These are phyloP conservation scores for Escallonia rubra DNA, from an alignment of 129 eudicot genomes.

Conservation along the genomic window DNA sequence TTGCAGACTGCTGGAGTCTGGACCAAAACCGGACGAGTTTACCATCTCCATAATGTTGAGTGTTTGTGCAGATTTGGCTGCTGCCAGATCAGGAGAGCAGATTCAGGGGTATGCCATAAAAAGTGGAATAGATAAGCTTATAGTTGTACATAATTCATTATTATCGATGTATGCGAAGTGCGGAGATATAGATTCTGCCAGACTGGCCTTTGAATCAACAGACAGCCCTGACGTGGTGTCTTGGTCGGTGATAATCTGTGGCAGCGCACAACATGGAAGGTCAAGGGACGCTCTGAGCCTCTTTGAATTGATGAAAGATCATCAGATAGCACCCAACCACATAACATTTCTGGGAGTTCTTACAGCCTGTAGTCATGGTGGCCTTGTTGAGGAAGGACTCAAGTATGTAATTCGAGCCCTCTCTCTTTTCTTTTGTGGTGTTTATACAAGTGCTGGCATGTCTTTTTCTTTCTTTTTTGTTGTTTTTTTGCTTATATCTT, in stretches of 20 bases:
- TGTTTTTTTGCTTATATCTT: too few relatives aligned
- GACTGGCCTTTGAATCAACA: conserved; percentile 27
- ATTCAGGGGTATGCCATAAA: conserved; percentile 40
- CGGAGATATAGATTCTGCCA: conserved; percentile 46
- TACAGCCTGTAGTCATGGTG: conserved; percentile 56
- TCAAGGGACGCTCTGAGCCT: conserved; percentile 35
- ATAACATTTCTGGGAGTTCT: conserved; percentile 47
- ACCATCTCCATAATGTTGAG: conserved; percentile 32
- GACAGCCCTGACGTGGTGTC: conserved; percentile 30
- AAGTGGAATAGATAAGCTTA: conserved; percentile 21
- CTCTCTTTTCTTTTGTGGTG: background rate
- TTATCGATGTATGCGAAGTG: conserved; percentile 43
- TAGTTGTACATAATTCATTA: conserved; percentile 33
- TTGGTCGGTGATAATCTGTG: conserved; percentile 46
- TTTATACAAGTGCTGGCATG: too few relatives aligned
- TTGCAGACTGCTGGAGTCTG: conserved; percentile 22
- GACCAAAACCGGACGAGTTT: conserved; percentile 40
- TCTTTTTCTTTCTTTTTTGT: too few relatives aligned
- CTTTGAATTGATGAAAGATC: conserved; percentile 36
- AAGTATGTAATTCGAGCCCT: background rate
- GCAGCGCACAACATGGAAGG: conserved; percentile 43
- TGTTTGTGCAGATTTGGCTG: conserved; percentile 41
- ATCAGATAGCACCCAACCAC: conserved; percentile 33
- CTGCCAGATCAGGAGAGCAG: conserved; percentile 42
- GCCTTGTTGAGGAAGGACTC: conserved; percentile 47